Base-by-base conservation (phyloP, 352 stramenopile species). In the Pythium dissotocum region DNA sequence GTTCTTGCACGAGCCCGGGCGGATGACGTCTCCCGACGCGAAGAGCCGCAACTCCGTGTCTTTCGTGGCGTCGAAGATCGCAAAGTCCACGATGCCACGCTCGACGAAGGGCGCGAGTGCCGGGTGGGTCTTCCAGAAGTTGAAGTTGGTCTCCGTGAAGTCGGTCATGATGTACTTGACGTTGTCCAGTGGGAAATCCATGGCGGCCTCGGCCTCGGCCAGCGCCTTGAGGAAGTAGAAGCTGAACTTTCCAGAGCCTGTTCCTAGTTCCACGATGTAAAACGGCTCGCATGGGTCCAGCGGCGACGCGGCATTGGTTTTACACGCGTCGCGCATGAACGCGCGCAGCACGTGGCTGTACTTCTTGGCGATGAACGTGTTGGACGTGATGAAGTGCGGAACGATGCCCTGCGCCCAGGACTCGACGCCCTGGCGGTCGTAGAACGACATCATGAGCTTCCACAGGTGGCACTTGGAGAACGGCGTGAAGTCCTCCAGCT, bases 381-480 rank as follows among this genome's bases (percentile, higher is more conserved):
- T 98, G 70, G 89, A 98, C 32, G 94, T 98, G 72, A 98, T 98
- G 66, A 98, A 98, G 79, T 98, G 94, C 30, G 95, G 95, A 46
- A 98, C 95, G 54, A 98, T 98, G 53, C 93, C 94, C 61, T 98
- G 80, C 12, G 86, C 83, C 93, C 93, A 98, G 12, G 85, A 95
- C 67, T 95, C 82, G 58, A 91, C 79, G 51, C 90, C 88, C 56
- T 93, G 82, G 49, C 81, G 80, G 54, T 93, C 85, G 77, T 96
- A 97, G 68, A 98, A 98, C 13, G 89, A 97, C 88, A 97, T 98
- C 94, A 98, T 98, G 44, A 98, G 87, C 63, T 96, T 95, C 94
- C 94, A 98, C 10, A 98, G 74, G 65, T 97, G 91, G 53, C 78
- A 94, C 52, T 89, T 77, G 26, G 85, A 93, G 64, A 96, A 98